Evolutionary conservation across 768 basidiomycete species (phyloP), one percentile per base, ranked within the genome.

Genomic region (Chalciporus chontae): DNA sequence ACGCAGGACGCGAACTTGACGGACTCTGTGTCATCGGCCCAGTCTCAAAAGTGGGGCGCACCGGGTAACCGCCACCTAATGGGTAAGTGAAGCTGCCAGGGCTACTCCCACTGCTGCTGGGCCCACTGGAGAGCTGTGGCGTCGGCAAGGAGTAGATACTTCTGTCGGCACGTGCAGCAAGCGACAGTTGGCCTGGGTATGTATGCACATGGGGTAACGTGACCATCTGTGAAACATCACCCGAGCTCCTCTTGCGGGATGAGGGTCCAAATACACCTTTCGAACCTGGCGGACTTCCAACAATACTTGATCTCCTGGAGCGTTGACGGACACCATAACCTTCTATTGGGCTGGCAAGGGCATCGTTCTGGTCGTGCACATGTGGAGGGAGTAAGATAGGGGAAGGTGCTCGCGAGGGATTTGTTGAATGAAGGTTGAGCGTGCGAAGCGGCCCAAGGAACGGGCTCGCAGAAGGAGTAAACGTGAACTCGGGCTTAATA

Each of bases 381-480:
- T 68, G 62, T 15, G 79, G 61, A 2, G 80, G 84, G 1, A 87
- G 71, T 10, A 78, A 70, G 48, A 87, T 79, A 7, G 88, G 85
- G 3, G 84, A 85, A 1, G 88, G 84, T 0, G 84, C 87, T 40
- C 87, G 78, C 10, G 83, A 85, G 0, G 83, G 80, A 45, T 78
- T 78, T 3, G 84, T 71, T 1, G 83, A 85, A 59, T 88, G 85
- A 39, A 90, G 78, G 58, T 88, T 84, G 50, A 91, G 76, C 6
- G 84, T 84, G 47, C 85, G 77, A 56, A 91, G 69, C 2, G 87
- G 86, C 0, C 84, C 88, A 18, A 91, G 78, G 76, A 91, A 90
- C 1, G 88, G 88, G 51, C 84, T 87, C 2, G 87, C 84, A 17
- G 83, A 84, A 1, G 88, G 88, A 1, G 88, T 89, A 58, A 77